Evolutionary conservation across 768 basidiomycete genomes (phyloP), one percentile per base, ranked within the genome.

Genomic region (Mycena kentingensis): DNA sequence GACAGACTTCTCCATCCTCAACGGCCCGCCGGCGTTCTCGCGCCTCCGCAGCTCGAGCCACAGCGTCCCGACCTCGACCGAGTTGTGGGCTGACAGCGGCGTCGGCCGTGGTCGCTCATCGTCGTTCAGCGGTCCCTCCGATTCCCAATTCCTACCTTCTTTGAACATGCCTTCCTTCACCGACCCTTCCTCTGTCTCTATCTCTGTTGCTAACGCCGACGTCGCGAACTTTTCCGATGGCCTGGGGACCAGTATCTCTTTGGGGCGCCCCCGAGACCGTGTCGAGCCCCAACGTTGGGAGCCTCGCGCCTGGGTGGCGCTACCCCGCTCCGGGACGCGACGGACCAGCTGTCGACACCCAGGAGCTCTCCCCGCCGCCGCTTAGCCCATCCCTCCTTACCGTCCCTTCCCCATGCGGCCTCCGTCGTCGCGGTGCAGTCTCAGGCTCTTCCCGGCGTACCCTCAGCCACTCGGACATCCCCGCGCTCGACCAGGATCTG

Each of bases 31-130:
- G 11, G 32, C 24, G 13, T 22, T 55, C 28, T 41, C 54, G 2
- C 54, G 58, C 3, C 48, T 60, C 16, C 58, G 58, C 37, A 60
- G 58, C 44, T 49, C 53, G 15, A 59, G 58, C 21, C 58, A 55
- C 32, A 52, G 50, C 1, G 38, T 28, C 4, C 47, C 32, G 1
- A 45, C 58, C 18, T 35, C 57, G 13, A 27, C 31, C 8, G 54
- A 60, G 19, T 16, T 52, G 15, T 60, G 58, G 58, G 37, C 26
- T 8, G 53, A 60, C 35, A 42, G 41, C 25, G 57, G 57, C 15
- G 57, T 59, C 32, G 54, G 58, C 18, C 58, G 58, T 13, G 58
- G 54, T 11, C 58, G 58, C 43, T 55, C 58, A 3, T 24, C 58
- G 10, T 60, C 58, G 25, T 49, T 60, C 42, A 55, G 46, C 19